phyloP scores from a whole-genome alignment of 2,329 filamentous ascomycete genomes.

The Cladosporium phlei region DNA sequence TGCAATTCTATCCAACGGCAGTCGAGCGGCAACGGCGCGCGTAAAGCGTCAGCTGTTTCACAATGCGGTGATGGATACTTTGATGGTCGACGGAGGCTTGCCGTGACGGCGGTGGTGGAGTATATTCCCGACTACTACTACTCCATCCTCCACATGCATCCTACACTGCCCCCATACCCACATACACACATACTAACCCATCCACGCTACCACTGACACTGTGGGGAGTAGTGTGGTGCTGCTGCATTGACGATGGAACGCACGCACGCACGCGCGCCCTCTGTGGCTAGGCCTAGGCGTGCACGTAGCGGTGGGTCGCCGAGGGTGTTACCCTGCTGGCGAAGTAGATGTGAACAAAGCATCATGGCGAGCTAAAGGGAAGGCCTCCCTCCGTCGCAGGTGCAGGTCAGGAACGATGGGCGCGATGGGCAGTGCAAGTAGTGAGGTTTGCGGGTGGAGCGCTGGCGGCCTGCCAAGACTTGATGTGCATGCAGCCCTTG shows the following conservation, averaged over 20 bases:
- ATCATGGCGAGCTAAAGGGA: too few species aligned
- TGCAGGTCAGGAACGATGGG: not conserved
- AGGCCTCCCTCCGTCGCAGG: not conserved
- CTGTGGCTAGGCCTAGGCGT: not conserved
- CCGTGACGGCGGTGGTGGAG: too few species aligned
- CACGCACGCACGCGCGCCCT: slow-evolving; percentile 1
- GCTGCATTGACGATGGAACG: too few species aligned
- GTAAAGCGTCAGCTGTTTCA: slow-evolving; percentile 4
- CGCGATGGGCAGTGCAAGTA: not conserved
- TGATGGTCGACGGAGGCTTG: too few species aligned
- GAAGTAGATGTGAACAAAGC: too few species aligned
- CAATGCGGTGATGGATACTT: slow-evolving; percentile 6
- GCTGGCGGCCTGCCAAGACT: slow-evolving; percentile 5
- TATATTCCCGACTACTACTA: too few species aligned
- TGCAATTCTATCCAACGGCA: slow-evolving; percentile 3
- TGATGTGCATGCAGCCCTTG: slow-evolving; percentile 1
- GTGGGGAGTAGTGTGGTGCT: too few species aligned
- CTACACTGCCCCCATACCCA: too few species aligned
- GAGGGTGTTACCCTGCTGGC: too few species aligned
- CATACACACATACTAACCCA: too few species aligned
- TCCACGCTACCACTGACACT: too few species aligned
- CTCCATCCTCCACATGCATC: too few species aligned
- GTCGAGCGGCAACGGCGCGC: slow-evolving; percentile 5
- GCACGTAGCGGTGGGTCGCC: slow-evolving; percentile 7
- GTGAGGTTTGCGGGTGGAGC: slow-evolving; percentile 9